Percentiles rank a stretch among this genome's conserved stretches.
These are phyloP conservation scores for Verticillium dahliae DNA, from an alignment of 2,329 filamentous ascomycete genomes.

Conservation along the genomic window DNA sequence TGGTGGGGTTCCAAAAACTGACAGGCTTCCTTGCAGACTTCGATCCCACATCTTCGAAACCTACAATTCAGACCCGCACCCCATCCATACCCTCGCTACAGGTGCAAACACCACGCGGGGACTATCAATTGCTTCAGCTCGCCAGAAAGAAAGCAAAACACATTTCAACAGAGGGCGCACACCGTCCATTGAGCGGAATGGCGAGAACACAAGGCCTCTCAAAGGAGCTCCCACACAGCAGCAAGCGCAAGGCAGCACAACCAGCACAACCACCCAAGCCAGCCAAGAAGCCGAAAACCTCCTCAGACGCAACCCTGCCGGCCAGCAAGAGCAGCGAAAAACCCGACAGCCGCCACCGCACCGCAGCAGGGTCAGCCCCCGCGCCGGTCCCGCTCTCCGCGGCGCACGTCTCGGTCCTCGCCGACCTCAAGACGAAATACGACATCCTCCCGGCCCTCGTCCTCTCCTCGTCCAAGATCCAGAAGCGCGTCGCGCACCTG, in stretches of 20 bases:
- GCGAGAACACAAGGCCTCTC: not conserved
- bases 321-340: not conserved
- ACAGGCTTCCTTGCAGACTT: too few species aligned
- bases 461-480: conserved; percentile 54
- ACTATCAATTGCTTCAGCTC: too few species aligned
- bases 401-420: conserved; percentile 35
- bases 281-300: not conserved
- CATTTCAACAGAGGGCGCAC: not conserved
- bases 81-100: too few species aligned
- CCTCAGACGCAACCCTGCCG: not conserved
- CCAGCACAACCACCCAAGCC: not conserved
- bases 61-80: too few species aligned
- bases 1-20: too few species aligned
- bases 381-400: not conserved
- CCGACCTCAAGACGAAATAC: conserved; percentile 37
- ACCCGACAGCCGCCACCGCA: not conserved
- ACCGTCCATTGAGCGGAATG: not conserved
- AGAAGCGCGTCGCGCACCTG: conserved; percentile 41
- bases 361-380: not conserved
- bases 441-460: conserved; percentile 47
- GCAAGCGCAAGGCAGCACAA: not conserved
- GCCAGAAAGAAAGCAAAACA: too few species aligned
- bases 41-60: too few species aligned
- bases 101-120: too few species aligned
- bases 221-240: not conserved